Percentiles rank a stretch among this genome's conserved stretches.
phyloP scores from a whole-genome alignment of 108 stramenopile genomes.

The Skeletonema potamos region DNA sequence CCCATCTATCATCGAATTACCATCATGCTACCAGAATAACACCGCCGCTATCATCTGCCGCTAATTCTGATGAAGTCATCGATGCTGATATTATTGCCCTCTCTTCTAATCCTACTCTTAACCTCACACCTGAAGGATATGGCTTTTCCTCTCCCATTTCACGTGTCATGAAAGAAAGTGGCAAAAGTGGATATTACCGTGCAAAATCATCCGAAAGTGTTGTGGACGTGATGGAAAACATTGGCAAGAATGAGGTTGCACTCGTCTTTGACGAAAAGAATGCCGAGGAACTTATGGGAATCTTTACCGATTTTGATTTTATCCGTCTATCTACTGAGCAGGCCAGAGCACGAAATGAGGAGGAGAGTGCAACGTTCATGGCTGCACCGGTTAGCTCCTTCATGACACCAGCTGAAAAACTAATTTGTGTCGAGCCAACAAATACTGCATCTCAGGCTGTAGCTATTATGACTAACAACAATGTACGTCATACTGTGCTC shows the following conservation, averaged over 20 bases:
- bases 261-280: conserved; percentile 67
- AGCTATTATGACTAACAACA: conserved; percentile 69
- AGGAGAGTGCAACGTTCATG: conserved; percentile 70
- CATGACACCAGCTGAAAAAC: conserved; percentile 60
- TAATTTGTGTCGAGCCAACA: conserved; percentile 52
- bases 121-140: conserved; percentile 76
- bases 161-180: conserved; percentile 57
- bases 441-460: conserved; percentile 80
- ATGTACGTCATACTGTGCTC: conserved; percentile 75
- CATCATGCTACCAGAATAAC: not conserved
- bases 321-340: conserved; percentile 77
- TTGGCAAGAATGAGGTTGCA: conserved; percentile 58
- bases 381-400: conserved; percentile 70
- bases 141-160: conserved; percentile 70
- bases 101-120: conserved; percentile 22
- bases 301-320: conserved; percentile 94
- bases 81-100: conserved; percentile 9
- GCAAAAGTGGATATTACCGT: conserved; percentile 56
- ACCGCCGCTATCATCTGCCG: not conserved
- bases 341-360: conserved; percentile 56
- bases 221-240: conserved; percentile 78
- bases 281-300: conserved; percentile 57
- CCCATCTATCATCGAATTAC: not conserved
- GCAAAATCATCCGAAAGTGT: conserved; percentile 63
- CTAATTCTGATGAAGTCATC: not conserved